Percentiles rank a stretch among this genome's conserved stretches.
These are phyloP conservation scores for Sisymbrium altissimum DNA, from an alignment of 345 rosid species.

Conservation along the genomic window DNA sequence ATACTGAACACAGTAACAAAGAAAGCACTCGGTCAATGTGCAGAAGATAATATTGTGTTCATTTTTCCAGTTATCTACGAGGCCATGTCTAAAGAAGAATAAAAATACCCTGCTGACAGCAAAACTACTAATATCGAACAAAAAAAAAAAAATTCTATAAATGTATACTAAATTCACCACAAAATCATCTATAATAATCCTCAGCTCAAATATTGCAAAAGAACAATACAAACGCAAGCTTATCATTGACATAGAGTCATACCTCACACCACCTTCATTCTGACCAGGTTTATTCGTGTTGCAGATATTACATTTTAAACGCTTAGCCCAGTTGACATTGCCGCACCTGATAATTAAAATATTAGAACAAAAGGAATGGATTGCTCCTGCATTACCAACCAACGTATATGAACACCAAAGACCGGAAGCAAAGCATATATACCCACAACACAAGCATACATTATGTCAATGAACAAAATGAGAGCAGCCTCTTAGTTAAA, in stretches of 20 bases:
- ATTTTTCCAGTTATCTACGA: no score
- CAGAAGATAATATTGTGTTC: no score
- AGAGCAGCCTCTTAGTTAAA: no score
- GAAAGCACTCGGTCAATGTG: not conserved
- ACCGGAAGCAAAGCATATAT: not conserved
- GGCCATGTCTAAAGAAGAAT: no score
- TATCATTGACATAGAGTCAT: not conserved
- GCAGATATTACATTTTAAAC: constrained; percentile 88
- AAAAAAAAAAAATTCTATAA: not conserved
- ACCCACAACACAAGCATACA: not conserved
- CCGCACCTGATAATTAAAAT: constrained; percentile 67
- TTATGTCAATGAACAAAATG: no score
- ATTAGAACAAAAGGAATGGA: not conserved
- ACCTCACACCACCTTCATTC: constrained; percentile 97
- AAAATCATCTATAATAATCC: not conserved
- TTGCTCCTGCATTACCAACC: not conserved
- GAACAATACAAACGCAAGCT: not conserved
- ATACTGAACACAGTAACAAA: not conserved
- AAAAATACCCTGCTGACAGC: no score
- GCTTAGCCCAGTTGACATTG: constrained; percentile 98
- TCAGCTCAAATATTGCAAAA: not conserved
- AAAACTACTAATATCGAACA: not conserved
- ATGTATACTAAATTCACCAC: not conserved
- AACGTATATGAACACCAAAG: not conserved
- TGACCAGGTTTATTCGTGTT: constrained; percentile 97